These are phyloP conservation scores for Sporothrix dimorphospora DNA, from an alignment of 2,329 filamentous ascomycete species.

Conservation along the genomic window DNA sequence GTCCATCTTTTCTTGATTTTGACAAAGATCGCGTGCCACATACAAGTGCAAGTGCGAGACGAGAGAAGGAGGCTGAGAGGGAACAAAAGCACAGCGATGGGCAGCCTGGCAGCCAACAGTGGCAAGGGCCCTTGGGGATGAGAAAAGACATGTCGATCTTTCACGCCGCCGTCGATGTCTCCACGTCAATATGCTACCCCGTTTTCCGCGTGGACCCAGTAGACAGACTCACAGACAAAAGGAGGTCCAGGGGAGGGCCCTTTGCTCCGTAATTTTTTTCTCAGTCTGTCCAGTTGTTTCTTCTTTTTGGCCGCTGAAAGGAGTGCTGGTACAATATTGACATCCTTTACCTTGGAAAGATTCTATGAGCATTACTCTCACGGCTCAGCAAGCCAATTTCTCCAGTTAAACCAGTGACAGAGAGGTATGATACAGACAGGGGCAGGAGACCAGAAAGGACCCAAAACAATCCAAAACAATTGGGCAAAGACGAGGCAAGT, in stretches of 20 bases:
- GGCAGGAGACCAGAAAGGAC: not conserved
- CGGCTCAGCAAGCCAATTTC: no score
- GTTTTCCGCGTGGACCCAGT: not conserved
- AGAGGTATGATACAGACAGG: not conserved
- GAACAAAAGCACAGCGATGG: not conserved
- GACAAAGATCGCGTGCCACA: not conserved
- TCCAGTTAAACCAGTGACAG: not conserved
- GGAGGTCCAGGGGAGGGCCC: not conserved
- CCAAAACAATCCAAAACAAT: no score
- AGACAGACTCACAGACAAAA: not conserved
- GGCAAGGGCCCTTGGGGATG: not conserved
- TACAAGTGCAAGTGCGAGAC: not conserved
- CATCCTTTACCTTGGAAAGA: not conserved
- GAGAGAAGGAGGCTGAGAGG: not conserved
- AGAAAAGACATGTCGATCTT: slow-evolving; percentile 3
- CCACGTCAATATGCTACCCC: not conserved
- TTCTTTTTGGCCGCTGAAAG: not conserved
- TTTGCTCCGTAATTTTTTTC: not conserved
- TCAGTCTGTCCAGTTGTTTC: not conserved
- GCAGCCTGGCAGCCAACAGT: not conserved
- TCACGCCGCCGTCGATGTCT: not conserved
- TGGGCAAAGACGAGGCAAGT: not conserved
- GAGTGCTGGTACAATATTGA: not conserved
- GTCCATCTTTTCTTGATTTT: not conserved
- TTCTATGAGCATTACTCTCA: no score